Evolutionary conservation across 495 filamentous ascomycete species (phyloP).

Genomic region (Aspergillus nanangensis): DNA sequence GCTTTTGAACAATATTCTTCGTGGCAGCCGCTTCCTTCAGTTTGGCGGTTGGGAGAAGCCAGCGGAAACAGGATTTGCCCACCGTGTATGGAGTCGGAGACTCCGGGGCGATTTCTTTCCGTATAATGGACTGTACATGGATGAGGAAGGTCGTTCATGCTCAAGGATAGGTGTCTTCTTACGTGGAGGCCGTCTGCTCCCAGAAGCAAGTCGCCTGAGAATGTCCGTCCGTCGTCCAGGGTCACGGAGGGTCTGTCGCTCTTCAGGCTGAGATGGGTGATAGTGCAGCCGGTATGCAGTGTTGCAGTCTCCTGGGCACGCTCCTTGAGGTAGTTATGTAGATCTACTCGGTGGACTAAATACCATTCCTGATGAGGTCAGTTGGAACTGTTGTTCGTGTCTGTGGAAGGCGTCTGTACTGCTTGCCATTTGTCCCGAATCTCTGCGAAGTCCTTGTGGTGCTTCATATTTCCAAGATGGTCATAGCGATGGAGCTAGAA

Average conservation of each 20-base stretch:
- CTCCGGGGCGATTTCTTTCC: conserved; percentile 13
- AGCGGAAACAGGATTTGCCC: conserved; percentile 24
- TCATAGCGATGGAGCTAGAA: conserved; percentile 20
- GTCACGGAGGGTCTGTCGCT: conserved; percentile 32
- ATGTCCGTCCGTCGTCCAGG: conserved; percentile 43
- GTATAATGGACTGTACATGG: conserved; percentile 18
- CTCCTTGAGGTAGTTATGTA: conserved; percentile 42
- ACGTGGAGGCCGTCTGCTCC: conserved; percentile 54
- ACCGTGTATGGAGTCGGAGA: conserved; percentile 14
- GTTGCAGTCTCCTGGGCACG: conserved; percentile 31
- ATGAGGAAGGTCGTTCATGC: conserved; percentile 2
- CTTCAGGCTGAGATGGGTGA: conserved; percentile 43
- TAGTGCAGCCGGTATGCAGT: conserved; percentile 49
- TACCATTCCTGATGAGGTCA: conserved; percentile 22
- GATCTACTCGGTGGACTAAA: conserved; percentile 50
- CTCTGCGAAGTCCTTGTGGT: conserved; percentile 13
- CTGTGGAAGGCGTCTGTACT: conserved; percentile 7
- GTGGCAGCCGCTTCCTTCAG: conserved; percentile 12
- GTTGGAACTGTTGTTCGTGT: not conserved
- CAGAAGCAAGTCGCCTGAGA: conserved; percentile 52
- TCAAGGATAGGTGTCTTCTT: not conserved
- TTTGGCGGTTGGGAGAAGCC: conserved; percentile 18
- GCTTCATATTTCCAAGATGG: conserved; percentile 13
- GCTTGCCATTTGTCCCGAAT: conserved; percentile 20
- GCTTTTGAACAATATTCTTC: conserved; percentile 8